These are phyloP conservation scores for Eutrema japonicum DNA, from an alignment of 345 rosid genomes.

Conservation along the genomic window DNA sequence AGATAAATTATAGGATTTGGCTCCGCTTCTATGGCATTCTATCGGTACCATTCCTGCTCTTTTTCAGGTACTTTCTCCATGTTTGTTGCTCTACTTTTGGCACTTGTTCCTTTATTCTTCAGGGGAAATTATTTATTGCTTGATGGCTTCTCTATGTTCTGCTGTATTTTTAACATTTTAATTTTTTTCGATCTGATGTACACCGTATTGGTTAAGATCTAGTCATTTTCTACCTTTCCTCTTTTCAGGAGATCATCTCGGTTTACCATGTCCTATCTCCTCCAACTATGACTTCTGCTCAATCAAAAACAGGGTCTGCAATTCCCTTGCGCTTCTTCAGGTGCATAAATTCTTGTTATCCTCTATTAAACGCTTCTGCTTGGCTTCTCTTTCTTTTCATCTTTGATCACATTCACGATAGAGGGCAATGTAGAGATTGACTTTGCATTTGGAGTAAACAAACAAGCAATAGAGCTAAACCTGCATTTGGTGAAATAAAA, in stretches of 20 bases:
- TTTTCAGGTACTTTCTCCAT: conserved; percentile 47
- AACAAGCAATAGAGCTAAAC: no score
- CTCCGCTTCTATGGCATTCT: conserved; percentile 61
- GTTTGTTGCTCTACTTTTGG: neutral
- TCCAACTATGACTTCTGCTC: conserved; percentile 38
- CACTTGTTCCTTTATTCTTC: neutral
- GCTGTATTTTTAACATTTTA: neutral
- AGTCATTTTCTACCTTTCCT: conserved; percentile 7
- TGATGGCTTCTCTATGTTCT: conserved; percentile 4
- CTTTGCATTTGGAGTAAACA: no score
- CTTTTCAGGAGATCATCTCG: conserved; percentile 54
- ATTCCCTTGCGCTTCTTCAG: conserved; percentile 64
- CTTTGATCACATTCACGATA: no score
- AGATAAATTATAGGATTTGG: conserved; percentile 48
- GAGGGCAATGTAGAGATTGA: no score
- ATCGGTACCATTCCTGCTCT: conserved; percentile 48
- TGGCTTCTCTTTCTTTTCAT: no score
- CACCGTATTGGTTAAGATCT: neutral
- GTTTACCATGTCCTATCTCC: conserved; percentile 45
- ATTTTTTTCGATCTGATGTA: conserved; percentile 20
- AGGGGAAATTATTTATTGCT: neutral
- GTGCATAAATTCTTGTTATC: conserved; percentile 29
- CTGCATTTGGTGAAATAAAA: no score
- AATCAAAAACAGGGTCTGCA: conserved; percentile 45
- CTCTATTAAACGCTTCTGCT: no score